Evolutionary conservation across 306 rosid species (phyloP), one percentile per base, ranked within the genome.

Genomic region (Pueraria montana): DNA sequence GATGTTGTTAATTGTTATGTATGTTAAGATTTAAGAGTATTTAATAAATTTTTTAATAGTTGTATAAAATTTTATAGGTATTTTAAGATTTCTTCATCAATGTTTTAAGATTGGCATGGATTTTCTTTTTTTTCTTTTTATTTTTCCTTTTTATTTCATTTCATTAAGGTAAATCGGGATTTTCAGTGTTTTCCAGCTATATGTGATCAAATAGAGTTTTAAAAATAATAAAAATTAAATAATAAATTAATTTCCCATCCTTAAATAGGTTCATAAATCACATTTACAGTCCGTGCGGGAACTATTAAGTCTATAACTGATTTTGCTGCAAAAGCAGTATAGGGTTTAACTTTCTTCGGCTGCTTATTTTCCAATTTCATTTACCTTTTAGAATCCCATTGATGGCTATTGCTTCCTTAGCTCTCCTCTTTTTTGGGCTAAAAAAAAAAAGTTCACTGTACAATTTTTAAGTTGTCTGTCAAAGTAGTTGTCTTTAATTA

Each of bases 331-430:
- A 55, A 79, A 67, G 3, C 27, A 67, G 62, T 20, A 61, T 18
- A 17, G 6, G 34, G 4, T 32, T 20, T 18, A 30, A 8, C 16
- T 61, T 62, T 26, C 14, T 42, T 61, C 23, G 13, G 34, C 1
- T 64, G 36, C 16, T 61, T 17, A 38, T 62, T 78, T 80, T 58
- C 21, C 21, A 73, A 3, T 46, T 45, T 72, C 64, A 32, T 80
- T 40, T 11, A 38, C 23, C 70, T 59, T 34, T 20, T 20, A 2
- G 64, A 30, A 18, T 79, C 71, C 63, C 72, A 71, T 14, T 17
- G 56, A 24, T n/a, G n/a, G n/a, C n/a, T n/a, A n/a, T n/a, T n/a
- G n/a, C n/a, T n/a, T n/a, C n/a, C n/a, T n/a, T n/a, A n/a, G n/a
- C n/a, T n/a, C n/a, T n/a, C n/a, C n/a, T n/a, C n/a, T n/a, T n/a